Evolutionary conservation across 163 green algal species (phyloP).

Genomic region (Chlorella variabilis): DNA sequence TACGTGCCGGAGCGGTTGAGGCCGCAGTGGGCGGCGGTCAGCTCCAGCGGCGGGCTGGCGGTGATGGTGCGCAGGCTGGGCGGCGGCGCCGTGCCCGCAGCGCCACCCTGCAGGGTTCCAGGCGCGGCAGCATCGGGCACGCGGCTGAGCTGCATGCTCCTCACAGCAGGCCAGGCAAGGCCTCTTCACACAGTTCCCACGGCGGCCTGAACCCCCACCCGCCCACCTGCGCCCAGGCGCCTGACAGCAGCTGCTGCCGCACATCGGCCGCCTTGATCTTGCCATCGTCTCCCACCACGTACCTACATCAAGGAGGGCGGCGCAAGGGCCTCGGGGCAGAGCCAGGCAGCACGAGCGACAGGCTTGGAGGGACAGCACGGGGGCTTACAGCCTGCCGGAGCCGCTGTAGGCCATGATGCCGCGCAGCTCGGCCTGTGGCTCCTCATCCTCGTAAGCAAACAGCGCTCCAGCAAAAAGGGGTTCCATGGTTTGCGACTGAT

Average conservation of each 20-base stretch:
- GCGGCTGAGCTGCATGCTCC: too few relatives aligned
- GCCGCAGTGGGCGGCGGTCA: constrained; percentile 23
- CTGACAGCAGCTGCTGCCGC: constrained; percentile 42
- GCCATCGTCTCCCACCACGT: constrained; percentile 41
- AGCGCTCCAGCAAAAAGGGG: constrained; percentile 36
- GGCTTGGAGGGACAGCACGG: not conserved
- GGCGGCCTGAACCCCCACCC: too few relatives aligned
- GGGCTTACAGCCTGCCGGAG: constrained; percentile 41
- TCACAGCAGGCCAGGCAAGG: too few relatives aligned
- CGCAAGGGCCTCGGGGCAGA: too few relatives aligned
- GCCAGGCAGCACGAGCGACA: too few relatives aligned
- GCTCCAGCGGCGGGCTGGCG: constrained; percentile 32
- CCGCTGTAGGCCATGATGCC: constrained; percentile 36
- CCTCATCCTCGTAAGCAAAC: constrained; percentile 18
- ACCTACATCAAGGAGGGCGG: constrained; percentile 12
- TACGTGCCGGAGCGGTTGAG: constrained; percentile 43
- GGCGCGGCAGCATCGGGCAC: not conserved
- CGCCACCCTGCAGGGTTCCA: not conserved
- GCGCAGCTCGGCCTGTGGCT: constrained; percentile 15
- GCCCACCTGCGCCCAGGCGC: constrained; percentile 31
- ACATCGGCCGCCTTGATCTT: constrained; percentile 33
- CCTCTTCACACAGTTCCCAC: too few relatives aligned
- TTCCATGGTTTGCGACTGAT: not conserved
- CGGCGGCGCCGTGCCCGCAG: not conserved
- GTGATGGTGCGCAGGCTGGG: constrained; percentile 22